phyloP scores from a whole-genome alignment of 1,139 yeast species.

The Spathaspora sp. region DNA sequence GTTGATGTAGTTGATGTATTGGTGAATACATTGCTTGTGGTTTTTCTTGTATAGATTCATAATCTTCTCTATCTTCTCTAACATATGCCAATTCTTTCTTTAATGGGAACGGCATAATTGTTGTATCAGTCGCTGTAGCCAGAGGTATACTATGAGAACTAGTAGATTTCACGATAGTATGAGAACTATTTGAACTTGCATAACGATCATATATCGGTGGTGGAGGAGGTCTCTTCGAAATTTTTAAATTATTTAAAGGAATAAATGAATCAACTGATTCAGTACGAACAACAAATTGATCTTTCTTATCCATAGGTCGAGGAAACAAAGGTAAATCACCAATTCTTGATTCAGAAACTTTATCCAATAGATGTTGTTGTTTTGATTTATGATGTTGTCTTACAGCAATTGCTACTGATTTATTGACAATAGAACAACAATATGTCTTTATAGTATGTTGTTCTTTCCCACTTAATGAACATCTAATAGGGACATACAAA shows the following conservation, averaged over 20 bases:
- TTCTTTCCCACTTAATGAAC: constrained; percentile 36
- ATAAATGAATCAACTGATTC: constrained; percentile 2
- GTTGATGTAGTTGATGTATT: background rate
- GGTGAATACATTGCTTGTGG: background rate
- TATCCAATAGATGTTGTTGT: constrained; percentile 27
- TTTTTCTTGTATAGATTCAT: background rate
- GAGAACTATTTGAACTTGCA: background rate
- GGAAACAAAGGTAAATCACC: constrained; percentile 11
- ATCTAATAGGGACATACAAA: constrained; percentile 54
- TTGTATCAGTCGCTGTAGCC: background rate
- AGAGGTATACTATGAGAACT: background rate
- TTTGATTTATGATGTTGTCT: constrained; percentile 46
- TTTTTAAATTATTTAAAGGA: background rate
- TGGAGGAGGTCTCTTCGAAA: background rate
- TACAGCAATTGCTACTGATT: constrained; percentile 52
- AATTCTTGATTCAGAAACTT: constrained; percentile 24
- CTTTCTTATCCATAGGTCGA: constrained; percentile 4
- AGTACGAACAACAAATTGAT: background rate
- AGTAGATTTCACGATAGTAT: background rate
- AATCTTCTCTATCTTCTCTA: background rate
- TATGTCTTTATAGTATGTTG: constrained; percentile 50
- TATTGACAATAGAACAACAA: constrained; percentile 57
- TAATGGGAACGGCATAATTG: background rate
- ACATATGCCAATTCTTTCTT: background rate
- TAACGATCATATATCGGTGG: background rate